Evolutionary conservation across 2,329 filamentous ascomycete genomes (phyloP).

Genomic region (Aspergillus fructus): DNA sequence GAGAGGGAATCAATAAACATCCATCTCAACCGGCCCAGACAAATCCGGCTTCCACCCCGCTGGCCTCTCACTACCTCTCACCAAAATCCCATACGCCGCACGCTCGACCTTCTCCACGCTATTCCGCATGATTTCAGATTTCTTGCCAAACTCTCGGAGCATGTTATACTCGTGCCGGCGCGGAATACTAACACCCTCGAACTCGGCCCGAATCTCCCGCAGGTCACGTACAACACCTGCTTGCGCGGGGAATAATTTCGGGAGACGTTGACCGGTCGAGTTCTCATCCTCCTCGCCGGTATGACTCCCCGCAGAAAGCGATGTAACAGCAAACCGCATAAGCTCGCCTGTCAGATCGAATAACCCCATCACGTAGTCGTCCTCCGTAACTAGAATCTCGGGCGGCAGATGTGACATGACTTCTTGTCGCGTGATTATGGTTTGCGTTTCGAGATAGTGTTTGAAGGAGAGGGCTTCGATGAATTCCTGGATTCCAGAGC

Average conservation of each 20-base stretch:
- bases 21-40: slow-evolving; percentile 42
- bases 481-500: slow-evolving; percentile 83
- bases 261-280: neutral
- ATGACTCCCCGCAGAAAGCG: slow-evolving; percentile 71
- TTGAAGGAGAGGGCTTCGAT: slow-evolving; percentile 88
- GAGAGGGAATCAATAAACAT: slow-evolving; percentile 33
- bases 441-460: slow-evolving; percentile 79
- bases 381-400: slow-evolving; percentile 66
- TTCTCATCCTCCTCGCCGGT: slow-evolving; percentile 13
- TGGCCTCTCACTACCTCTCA: slow-evolving; percentile 83
- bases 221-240: slow-evolving; percentile 78
- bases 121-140: slow-evolving; percentile 80
- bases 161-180: slow-evolving; percentile 48
- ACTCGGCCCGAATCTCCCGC: slow-evolving; percentile 70
- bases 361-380: slow-evolving; percentile 87
- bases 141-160: slow-evolving; percentile 67
- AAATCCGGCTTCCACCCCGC: slow-evolving; percentile 89
- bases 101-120: slow-evolving; percentile 94
- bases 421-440: slow-evolving; percentile 67
- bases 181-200: slow-evolving; percentile 69
- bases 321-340: slow-evolving; percentile 93
- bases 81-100: slow-evolving; percentile 80
- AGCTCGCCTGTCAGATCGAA: slow-evolving; percentile 95
- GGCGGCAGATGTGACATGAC: slow-evolving; percentile 47
- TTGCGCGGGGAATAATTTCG: slow-evolving; percentile 37